Conservation (phyloP, 139 green algal genomes). For the Tetradesmus obliquus region DNA sequence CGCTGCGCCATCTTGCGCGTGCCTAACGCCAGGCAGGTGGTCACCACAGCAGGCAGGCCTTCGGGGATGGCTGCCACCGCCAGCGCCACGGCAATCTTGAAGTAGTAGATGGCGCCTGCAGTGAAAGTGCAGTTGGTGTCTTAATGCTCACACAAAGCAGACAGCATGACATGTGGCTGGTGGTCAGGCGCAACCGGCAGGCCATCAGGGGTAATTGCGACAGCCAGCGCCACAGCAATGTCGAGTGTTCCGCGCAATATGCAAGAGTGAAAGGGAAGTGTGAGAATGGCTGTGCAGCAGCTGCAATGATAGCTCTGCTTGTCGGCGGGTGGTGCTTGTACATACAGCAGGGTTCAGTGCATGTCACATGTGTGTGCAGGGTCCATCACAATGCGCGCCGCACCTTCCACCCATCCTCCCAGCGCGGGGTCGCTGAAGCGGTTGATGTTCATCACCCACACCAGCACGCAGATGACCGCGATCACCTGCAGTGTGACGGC, state of each 20-base stretch:
- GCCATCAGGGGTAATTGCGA: constrained; percentile 98
- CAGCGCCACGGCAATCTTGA: constrained; percentile 98
- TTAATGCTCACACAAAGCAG: constrained; percentile 58
- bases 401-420: constrained; percentile 41
- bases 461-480: constrained; percentile 44
- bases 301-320: neutral
- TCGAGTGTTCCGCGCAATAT: constrained; percentile 71
- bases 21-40: constrained; percentile 98
- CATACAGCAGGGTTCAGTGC: too few species aligned
- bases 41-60: constrained; percentile 99
- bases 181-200: constrained; percentile 86
- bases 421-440: constrained; percentile 76
- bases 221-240: constrained; percentile 97
- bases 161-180: constrained; percentile 64
- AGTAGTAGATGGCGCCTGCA: constrained; percentile 91
- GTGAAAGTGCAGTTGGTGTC: too few species aligned
- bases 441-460: constrained; percentile 99
- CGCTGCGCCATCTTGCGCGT: constrained; percentile 97
- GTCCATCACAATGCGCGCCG: neutral
- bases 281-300: constrained; percentile 45
- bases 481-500: constrained; percentile 23
- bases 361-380: too few species aligned
- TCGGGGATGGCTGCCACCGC: constrained; percentile 99
- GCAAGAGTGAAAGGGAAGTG: neutral
- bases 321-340: too few species aligned